Percentiles rank a stretch among this genome's conserved stretches.
Evolutionary conservation across 345 rosid genomes (phyloP).

Genomic region (Sisymbrium altissimum): DNA sequence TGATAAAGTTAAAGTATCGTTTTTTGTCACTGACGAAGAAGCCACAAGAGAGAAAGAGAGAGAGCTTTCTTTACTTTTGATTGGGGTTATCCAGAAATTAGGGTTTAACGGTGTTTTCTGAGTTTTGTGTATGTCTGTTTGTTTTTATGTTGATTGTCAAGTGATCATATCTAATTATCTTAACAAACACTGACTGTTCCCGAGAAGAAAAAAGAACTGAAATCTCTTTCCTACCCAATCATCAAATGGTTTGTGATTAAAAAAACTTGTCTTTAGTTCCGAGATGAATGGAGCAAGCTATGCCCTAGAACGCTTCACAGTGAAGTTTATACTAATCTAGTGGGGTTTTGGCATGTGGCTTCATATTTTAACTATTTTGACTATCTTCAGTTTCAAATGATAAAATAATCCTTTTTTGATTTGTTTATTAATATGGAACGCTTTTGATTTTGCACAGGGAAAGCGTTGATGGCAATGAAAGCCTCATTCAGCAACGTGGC

Average conservation of each 20-base stretch:
- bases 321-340: neutral
- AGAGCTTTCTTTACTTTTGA: neutral
- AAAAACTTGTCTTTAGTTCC: too few species aligned
- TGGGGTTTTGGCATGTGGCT: neutral
- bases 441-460: slow-evolving; percentile 43
- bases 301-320: neutral
- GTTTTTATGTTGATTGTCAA: neutral
- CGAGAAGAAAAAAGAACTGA: neutral
- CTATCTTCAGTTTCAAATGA: neutral
- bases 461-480: slow-evolving; percentile 72
- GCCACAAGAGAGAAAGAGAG: neutral
- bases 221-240: too few species aligned
- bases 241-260: too few species aligned
- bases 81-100: neutral
- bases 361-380: slow-evolving; percentile 18
- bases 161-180: neutral
- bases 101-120: neutral
- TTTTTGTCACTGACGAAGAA: neutral
- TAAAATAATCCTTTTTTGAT: neutral
- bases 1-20: neutral
- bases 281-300: neutral
- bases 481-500: slow-evolving; percentile 69
- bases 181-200: too few species aligned
- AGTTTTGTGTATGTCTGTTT: neutral
- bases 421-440: neutral